phyloP scores from a whole-genome alignment of 768 basidiomycete species.

The Psilocybe sp. region DNA sequence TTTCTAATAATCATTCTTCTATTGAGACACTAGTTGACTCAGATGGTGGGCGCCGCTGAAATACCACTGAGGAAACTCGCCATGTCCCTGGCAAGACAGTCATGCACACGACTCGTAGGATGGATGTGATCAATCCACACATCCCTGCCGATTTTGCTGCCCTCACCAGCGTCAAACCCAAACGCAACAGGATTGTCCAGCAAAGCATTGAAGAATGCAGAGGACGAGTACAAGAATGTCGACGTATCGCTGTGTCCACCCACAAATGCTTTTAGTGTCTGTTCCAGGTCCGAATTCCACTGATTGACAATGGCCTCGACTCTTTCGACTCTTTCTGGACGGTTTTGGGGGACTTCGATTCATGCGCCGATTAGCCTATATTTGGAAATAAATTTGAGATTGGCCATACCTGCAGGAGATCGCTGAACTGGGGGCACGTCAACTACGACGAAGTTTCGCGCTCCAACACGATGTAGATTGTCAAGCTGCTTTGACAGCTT shows the following conservation, averaged over 20 bases:
- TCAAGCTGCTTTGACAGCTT: constrained; percentile 45
- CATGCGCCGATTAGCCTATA: background rate
- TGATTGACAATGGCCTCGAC: constrained; percentile 3
- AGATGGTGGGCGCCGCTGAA: background rate
- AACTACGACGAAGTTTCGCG: constrained; percentile 55
- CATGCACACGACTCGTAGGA: constrained; percentile 49
- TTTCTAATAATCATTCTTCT: too few relatives aligned
- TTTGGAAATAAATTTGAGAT: background rate
- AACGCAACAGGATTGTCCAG: constrained; percentile 42
- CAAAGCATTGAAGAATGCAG: constrained; percentile 41
- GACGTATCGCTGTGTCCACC: constrained; percentile 41
- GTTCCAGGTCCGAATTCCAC: constrained; percentile 46
- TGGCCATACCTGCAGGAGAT: constrained; percentile 39
- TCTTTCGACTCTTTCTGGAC: too few relatives aligned
- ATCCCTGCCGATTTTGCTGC: constrained; percentile 28
- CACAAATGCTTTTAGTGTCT: constrained; percentile 33
- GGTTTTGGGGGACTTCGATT: background rate
- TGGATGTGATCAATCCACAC: constrained; percentile 56
- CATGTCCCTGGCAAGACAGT: constrained; percentile 42
- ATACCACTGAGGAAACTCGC: constrained; percentile 33
- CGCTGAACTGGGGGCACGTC: constrained; percentile 56
- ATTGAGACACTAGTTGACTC: too few relatives aligned
- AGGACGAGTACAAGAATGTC: constrained; percentile 47
- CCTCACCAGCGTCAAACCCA: constrained; percentile 35
- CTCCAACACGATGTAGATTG: constrained; percentile 45